Conservation (phyloP, 2,329 filamentous ascomycete genomes). For the Hirsutella rhossiliensis region DNA sequence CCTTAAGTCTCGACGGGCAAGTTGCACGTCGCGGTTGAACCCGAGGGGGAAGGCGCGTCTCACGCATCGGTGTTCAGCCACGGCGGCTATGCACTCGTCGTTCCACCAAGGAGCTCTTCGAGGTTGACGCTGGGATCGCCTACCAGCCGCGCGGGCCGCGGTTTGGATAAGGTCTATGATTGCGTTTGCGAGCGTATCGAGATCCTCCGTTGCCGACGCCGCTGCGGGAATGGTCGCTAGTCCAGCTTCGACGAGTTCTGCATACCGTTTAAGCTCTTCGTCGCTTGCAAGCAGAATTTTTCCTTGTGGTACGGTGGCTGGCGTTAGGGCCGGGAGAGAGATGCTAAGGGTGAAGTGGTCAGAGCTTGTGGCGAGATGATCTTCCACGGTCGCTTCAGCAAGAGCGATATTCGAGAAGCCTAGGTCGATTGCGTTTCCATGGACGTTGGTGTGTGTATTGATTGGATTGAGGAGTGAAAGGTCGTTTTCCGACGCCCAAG, state of each 20-base stretch:
- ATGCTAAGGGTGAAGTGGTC: slow-evolving; percentile 6
- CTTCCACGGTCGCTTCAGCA: slow-evolving; percentile 5
- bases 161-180: too few species aligned
- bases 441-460: slow-evolving; percentile 6
- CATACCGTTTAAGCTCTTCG: slow-evolving; percentile 6
- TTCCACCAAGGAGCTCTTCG: too few species aligned
- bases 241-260: slow-evolving; percentile 5
- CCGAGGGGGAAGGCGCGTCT: too few species aligned
- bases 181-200: too few species aligned
- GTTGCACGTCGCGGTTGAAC: too few species aligned
- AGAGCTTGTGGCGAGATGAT: slow-evolving; percentile 7
- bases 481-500: too few species aligned
- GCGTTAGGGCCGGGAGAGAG: not conserved
- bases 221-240: slow-evolving; percentile 1
- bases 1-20: too few species aligned
- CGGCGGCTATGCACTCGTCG: too few species aligned
- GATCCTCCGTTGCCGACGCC: too few species aligned
- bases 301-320: slow-evolving; percentile 1
- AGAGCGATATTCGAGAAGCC: slow-evolving; percentile 6
- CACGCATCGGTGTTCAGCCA: too few species aligned
- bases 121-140: too few species aligned
- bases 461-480: slow-evolving; percentile 5
- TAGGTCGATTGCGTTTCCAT: slow-evolving; percentile 7
- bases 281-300: slow-evolving; percentile 4
- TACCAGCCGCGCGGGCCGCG: too few species aligned